phyloP scores from a whole-genome alignment of 2,329 filamentous ascomycete genomes.

The Elsinoe arachidis region DNA sequence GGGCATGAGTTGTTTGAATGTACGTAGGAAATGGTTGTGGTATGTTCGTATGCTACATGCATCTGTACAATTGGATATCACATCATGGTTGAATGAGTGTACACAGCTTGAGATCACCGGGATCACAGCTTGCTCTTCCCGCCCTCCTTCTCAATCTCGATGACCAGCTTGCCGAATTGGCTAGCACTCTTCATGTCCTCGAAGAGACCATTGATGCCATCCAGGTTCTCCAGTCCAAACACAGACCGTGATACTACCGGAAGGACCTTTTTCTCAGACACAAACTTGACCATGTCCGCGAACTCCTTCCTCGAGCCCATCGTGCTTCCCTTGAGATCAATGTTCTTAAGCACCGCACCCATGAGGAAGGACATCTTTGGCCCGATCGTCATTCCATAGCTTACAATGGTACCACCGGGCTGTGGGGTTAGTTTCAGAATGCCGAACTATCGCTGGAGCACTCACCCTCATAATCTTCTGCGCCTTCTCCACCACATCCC shows the following conservation, averaged over 20 bases:
- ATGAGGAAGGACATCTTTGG: conserved; percentile 85
- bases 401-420: conserved; percentile 70
- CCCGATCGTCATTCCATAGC: conserved; percentile 83
- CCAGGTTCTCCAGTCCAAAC: conserved; percentile 61
- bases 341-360: conserved; percentile 74
- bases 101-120: not conserved
- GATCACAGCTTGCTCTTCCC: conserved; percentile 11
- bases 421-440: conserved; percentile 20
- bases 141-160: conserved; percentile 40
- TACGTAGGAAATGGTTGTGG: no score
- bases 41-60: conserved; percentile 1
- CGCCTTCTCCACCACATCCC: conserved; percentile 65
- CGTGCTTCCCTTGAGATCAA: conserved; percentile 76
- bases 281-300: conserved; percentile 79
- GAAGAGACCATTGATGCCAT: conserved; percentile 74
- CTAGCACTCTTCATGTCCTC: conserved; percentile 76
- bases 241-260: conserved; percentile 66
- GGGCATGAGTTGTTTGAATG: no score
- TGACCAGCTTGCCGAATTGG: conserved; percentile 89
- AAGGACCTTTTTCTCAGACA: conserved; percentile 60
- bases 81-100: not conserved
- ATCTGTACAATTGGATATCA: conserved; percentile 2
- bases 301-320: conserved; percentile 92
- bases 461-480: conserved; percentile 57
- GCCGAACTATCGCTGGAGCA: not conserved